A percentile compares a stretch with the other conserved stretches of the same genome.
phyloP scores from a whole-genome alignment of 2,329 filamentous ascomycete genomes.

The Anisogramma anomala region DNA sequence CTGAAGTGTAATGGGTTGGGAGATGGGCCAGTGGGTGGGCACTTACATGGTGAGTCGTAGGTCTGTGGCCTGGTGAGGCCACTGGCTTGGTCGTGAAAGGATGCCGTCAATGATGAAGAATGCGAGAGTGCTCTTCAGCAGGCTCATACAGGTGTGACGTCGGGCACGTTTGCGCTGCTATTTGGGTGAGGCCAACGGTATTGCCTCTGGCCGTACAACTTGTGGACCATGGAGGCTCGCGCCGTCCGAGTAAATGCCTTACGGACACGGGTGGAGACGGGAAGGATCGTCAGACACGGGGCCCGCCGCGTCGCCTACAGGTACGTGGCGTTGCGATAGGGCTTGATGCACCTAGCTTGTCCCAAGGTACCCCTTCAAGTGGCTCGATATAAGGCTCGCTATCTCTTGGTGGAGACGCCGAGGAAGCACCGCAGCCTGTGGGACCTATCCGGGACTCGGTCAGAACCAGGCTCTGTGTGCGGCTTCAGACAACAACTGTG shows the following conservation, averaged over 20 bases:
- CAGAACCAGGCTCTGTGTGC: constrained; percentile 4
- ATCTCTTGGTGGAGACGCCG: not conserved
- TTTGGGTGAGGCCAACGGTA: not conserved
- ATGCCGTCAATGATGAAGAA: not conserved
- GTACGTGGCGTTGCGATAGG: not conserved
- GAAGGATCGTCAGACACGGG: too few species aligned
- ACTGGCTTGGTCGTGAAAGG: constrained; percentile 7
- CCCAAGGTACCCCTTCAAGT: not conserved
- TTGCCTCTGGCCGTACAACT: not conserved
- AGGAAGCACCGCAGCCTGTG: constrained; percentile 1
- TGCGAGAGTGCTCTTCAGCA: not conserved
- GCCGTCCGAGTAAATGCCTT: too few species aligned
- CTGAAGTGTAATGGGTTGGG: not conserved
- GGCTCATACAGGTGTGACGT: constrained; percentile 10
- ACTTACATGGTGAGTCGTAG: constrained; percentile 26
- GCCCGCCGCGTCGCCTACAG: not conserved
- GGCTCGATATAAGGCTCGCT: not conserved
- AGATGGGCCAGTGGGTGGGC: not conserved
- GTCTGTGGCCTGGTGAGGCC: constrained; percentile 15
- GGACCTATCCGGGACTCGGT: constrained; percentile 5
- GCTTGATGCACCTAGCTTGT: not conserved
- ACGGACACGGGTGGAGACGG: constrained; percentile 2
- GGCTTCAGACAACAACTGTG: not conserved
- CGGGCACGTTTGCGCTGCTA: not conserved
- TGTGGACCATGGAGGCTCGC: not conserved